phyloP scores from a whole-genome alignment of 2,329 filamentous ascomycete genomes.

The Penicillium aurantiogriseum region DNA sequence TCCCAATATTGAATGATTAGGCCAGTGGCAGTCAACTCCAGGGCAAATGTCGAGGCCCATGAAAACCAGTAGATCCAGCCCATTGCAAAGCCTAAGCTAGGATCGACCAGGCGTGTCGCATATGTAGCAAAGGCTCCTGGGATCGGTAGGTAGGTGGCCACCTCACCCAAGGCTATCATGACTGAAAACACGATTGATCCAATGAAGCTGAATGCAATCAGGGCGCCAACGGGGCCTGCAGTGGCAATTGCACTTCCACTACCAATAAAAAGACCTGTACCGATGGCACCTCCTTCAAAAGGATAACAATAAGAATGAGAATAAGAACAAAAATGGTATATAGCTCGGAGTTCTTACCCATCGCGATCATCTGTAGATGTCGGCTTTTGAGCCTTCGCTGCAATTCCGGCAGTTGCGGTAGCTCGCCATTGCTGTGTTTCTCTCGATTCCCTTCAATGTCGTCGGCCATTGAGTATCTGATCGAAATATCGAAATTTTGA shows the following conservation, averaged over 20 bases:
- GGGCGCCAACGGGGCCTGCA: constrained; percentile 2
- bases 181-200: constrained; percentile 10
- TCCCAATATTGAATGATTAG: constrained; percentile 12
- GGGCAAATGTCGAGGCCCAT: constrained; percentile 47
- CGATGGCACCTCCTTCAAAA: constrained; percentile 5
- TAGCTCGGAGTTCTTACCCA: neutral
- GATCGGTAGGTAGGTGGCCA: constrained; percentile 8
- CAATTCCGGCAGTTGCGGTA: constrained; percentile 1
- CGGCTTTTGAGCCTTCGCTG: constrained; percentile 7
- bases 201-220: constrained; percentile 7
- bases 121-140: constrained; percentile 7
- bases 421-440: constrained; percentile 3
- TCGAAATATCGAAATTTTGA: neutral
- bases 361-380: constrained; percentile 12
- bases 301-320: neutral
- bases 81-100: constrained; percentile 8
- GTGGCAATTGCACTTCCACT: constrained; percentile 6
- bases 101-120: constrained; percentile 6
- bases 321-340: neutral
- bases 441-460: constrained; percentile 1
- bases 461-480: neutral
- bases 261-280: constrained; percentile 7
- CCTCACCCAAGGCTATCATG: constrained; percentile 9
- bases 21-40: constrained; percentile 6
- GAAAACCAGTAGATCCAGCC: constrained; percentile 62